Evolutionary conservation across 306 rosid species (phyloP).

Genomic region (Argentina anserina): DNA sequence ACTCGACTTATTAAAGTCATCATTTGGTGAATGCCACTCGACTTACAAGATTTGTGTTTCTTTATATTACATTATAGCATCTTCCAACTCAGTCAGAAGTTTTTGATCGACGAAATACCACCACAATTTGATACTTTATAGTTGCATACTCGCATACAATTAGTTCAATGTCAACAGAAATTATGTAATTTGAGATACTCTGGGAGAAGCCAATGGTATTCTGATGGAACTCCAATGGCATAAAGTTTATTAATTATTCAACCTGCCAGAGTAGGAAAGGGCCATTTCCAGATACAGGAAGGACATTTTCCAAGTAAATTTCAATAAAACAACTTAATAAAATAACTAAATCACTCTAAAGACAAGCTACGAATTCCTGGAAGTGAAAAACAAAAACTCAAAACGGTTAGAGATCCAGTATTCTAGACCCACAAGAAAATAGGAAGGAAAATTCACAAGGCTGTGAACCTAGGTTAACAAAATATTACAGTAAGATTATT

Average conservation of each 20-base stretch:
- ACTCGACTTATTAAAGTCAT: too few relatives aligned
- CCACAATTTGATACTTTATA: too few relatives aligned
- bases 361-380: constrained; percentile 10
- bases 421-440: constrained; percentile 26
- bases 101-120: too few relatives aligned
- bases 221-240: background rate
- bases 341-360: background rate
- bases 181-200: too few relatives aligned
- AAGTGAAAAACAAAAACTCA: constrained; percentile 10
- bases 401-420: constrained; percentile 25
- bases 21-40: too few relatives aligned
- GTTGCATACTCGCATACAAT: too few relatives aligned
- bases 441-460: constrained; percentile 39
- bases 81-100: too few relatives aligned
- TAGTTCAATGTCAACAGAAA: too few relatives aligned
- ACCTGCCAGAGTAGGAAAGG: background rate
- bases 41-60: too few relatives aligned
- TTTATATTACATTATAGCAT: too few relatives aligned
- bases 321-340: too few relatives aligned
- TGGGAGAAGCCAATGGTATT: too few relatives aligned
- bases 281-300: background rate
- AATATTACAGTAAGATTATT: constrained; percentile 58
- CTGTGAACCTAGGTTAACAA: constrained; percentile 55
- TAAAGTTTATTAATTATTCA: background rate
- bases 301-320: background rate